phyloP scores from a whole-genome alignment of 345 rosid species.

The Laguncularia racemosa region DNA sequence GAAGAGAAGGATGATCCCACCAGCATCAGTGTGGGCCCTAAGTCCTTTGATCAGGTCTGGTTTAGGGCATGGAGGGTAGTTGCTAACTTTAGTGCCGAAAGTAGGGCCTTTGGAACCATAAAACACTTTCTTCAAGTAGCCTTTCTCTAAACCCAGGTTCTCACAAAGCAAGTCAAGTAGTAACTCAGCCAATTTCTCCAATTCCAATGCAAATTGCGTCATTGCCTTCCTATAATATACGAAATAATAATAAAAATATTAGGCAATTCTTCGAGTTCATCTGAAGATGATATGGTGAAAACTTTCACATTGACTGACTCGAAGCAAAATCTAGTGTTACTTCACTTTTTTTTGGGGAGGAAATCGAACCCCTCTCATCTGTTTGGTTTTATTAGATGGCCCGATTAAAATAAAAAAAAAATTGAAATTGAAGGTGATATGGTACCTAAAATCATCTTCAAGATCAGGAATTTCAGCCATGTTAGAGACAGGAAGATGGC shows the following conservation, averaged over 20 bases:
- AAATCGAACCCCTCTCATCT: no score
- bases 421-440: neutral
- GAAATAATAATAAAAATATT: neutral
- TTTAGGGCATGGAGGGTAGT: conserved; percentile 91
- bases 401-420: neutral
- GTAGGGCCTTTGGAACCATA: conserved; percentile 66
- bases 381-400: no score
- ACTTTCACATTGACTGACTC: no score
- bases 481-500: conserved; percentile 60
- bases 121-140: conserved; percentile 64
- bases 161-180: conserved; percentile 57
- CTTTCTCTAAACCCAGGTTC: conserved; percentile 76
- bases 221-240: conserved; percentile 32
- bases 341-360: no score
- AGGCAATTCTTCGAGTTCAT: no score
- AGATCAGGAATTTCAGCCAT: conserved; percentile 52
- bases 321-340: no score
- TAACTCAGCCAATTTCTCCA: conserved; percentile 62
- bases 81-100: conserved; percentile 83
- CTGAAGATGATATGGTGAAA: no score
- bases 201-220: conserved; percentile 45
- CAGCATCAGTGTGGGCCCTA: conserved; percentile 95
- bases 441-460: conserved; percentile 40
- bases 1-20: conserved; percentile 78
- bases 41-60: conserved; percentile 88